These are phyloP conservation scores for Acanthamoeba castellanii DNA, from an alignment of 208 protist genomes.

Conservation along the genomic window DNA sequence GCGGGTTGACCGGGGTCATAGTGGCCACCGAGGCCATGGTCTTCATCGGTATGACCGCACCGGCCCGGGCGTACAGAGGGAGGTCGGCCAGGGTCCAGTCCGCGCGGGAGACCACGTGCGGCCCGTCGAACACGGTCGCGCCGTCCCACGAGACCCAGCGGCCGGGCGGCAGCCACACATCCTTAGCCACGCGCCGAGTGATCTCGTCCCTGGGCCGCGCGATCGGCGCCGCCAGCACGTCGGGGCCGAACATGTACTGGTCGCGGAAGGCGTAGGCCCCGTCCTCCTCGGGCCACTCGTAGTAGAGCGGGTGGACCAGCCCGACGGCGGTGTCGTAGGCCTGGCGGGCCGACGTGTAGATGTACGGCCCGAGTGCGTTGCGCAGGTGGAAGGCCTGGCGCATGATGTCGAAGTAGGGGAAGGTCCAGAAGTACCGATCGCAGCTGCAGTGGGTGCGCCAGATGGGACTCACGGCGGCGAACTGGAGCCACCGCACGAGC, in stretches of 20 bases:
- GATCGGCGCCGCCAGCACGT: conserved; percentile 84
- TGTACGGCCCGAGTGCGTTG: conserved; percentile 83
- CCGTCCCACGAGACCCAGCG: conserved; percentile 54
- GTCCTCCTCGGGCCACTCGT: conserved; percentile 79
- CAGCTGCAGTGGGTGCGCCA: conserved; percentile 81
- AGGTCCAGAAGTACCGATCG: conserved; percentile 35
- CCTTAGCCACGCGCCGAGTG: neutral
- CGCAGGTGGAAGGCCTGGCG: conserved; percentile 75
- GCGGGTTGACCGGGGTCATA: neutral
- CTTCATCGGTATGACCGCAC: conserved; percentile 21
- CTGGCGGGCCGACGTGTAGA: conserved; percentile 82
- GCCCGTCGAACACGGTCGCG: neutral
- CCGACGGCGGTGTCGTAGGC: conserved; percentile 82
- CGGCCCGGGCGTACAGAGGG: neutral
- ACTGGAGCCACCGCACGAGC: conserved; percentile 85
- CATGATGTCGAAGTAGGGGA: conserved; percentile 72
- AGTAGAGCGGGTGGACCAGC: conserved; percentile 85
- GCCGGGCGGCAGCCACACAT: conserved; percentile 57
- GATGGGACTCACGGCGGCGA: conserved; percentile 80
- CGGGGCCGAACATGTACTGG: conserved; percentile 86
- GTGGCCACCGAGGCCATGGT: conserved; percentile 4
- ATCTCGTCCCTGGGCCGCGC: neutral
- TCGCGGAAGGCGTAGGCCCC: conserved; percentile 78
- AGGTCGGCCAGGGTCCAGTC: conserved; percentile 4
- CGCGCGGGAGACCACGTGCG: neutral